phyloP scores from a whole-genome alignment of 352 stramenopile genomes.

The Aphanomyces stellatus region DNA sequence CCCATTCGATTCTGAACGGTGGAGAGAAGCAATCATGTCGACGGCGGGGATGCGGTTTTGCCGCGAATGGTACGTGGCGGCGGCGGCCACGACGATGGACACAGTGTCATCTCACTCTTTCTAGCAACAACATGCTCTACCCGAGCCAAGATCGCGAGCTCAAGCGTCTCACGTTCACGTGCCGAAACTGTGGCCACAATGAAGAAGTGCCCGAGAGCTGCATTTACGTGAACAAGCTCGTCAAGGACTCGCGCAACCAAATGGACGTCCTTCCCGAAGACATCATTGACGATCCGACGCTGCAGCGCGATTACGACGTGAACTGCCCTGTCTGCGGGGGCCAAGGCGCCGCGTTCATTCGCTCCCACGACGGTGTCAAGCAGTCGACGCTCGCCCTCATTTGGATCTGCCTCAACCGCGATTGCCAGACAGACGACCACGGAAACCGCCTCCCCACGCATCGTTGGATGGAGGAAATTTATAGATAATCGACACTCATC shows the following conservation, averaged over 20 bases:
- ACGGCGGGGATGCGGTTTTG: conserved; percentile 84
- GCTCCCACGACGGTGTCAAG: conserved; percentile 82
- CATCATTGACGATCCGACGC: conserved; percentile 82
- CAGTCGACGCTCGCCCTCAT: conserved; percentile 80
- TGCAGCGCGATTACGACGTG: conserved; percentile 83
- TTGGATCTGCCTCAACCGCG: conserved; percentile 83
- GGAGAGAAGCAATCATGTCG: conserved; percentile 21
- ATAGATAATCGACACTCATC: no score
- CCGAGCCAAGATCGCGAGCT: conserved; percentile 82
- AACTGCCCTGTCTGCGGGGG: conserved; percentile 65
- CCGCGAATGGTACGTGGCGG: conserved; percentile 63
- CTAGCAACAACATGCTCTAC: conserved; percentile 89
- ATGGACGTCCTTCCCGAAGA: conserved; percentile 77
- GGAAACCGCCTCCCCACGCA: conserved; percentile 77
- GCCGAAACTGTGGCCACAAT: conserved; percentile 77
- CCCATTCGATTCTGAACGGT: not conserved
- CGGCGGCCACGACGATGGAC: not conserved
- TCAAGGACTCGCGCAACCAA: conserved; percentile 82
- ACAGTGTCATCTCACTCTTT: not conserved
- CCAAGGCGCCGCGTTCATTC: conserved; percentile 81
- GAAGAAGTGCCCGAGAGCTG: conserved; percentile 84
- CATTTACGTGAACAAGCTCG: conserved; percentile 89
- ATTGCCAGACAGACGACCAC: conserved; percentile 79
- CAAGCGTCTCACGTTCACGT: conserved; percentile 76
- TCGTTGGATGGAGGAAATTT: conserved; percentile 59